phyloP scores from a whole-genome alignment of 2,329 filamentous ascomycete genomes.

The Fusarium albidum region DNA sequence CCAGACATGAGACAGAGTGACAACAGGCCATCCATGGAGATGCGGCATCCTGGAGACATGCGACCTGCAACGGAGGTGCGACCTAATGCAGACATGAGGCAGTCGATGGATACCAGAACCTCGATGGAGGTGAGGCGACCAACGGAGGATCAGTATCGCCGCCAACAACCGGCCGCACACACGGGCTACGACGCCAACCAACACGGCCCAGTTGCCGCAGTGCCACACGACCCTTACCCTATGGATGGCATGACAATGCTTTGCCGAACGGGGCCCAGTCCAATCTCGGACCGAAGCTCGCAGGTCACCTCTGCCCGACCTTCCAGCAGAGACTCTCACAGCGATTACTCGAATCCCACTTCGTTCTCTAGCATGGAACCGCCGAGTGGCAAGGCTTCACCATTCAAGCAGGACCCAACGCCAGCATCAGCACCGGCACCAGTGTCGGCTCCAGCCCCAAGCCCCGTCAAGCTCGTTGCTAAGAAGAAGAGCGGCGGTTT shows the following conservation, averaged over 20 bases:
- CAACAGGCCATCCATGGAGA: constrained; percentile 28
- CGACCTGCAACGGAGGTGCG: constrained; percentile 26
- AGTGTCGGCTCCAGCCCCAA: constrained; percentile 31
- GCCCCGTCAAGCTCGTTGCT: constrained; percentile 71
- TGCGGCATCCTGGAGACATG: constrained; percentile 29
- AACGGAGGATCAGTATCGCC: constrained; percentile 37
- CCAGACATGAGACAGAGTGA: constrained; percentile 10
- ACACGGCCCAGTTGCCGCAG: constrained; percentile 66
- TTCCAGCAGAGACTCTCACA: constrained; percentile 86
- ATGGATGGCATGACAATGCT: constrained; percentile 98
- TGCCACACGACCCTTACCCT: constrained; percentile 94
- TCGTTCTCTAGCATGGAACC: constrained; percentile 89
- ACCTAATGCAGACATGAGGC: constrained; percentile 24
- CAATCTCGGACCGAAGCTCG: constrained; percentile 62
- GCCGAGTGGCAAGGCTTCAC: constrained; percentile 76
- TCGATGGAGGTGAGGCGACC: constrained; percentile 37
- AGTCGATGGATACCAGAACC: constrained; percentile 22
- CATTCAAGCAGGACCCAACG: constrained; percentile 67
- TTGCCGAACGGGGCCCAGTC: constrained; percentile 79
- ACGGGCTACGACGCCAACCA: constrained; percentile 60
- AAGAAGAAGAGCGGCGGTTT: constrained; percentile 84
- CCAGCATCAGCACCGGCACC: constrained; percentile 1
- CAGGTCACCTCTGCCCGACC: constrained; percentile 71
- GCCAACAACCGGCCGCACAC: constrained; percentile 30
- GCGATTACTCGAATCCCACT: constrained; percentile 88